Conservation (phyloP, 306 rosid genomes). For the Acacia melanoxylon region DNA sequence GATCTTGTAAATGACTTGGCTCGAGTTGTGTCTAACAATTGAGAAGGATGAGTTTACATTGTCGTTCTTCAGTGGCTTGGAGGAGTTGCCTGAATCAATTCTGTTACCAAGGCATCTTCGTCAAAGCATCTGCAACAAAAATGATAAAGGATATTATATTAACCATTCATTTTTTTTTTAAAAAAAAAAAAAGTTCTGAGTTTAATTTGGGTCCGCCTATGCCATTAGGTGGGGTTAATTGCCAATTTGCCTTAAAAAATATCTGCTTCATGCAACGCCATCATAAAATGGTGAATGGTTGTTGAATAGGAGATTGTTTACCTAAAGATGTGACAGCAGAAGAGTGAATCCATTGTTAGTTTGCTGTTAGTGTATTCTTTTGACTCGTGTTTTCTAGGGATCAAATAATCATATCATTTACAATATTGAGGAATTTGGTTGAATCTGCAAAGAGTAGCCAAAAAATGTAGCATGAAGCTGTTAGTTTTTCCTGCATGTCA, state of each 20-base stretch:
- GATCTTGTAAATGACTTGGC: neutral
- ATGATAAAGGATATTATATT: no score
- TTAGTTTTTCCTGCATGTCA: slow-evolving; percentile 1
- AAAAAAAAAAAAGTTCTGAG: neutral
- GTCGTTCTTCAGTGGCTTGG: neutral
- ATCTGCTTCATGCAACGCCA: neutral
- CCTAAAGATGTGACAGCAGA: slow-evolving; percentile 5
- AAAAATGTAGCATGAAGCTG: neutral
- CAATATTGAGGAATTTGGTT: slow-evolving; percentile 19
- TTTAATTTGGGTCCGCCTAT: neutral
- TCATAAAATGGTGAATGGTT: neutral
- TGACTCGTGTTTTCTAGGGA: slow-evolving; percentile 3
- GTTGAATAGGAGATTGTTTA: slow-evolving; percentile 10
- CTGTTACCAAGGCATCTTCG: neutral
- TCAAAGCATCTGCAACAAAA: no score
- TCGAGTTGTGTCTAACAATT: no score
- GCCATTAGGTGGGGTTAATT: neutral
- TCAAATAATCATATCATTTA: slow-evolving; percentile 9
- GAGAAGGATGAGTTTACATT: no score
- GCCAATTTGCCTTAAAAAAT: neutral
- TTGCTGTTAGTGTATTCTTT: neutral
- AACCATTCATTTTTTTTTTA: neutral
- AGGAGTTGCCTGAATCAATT: neutral
- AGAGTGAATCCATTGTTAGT: neutral
- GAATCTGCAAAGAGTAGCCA: slow-evolving; percentile 12